Percentiles rank a stretch among this genome's conserved stretches.
Conservation (phyloP, 2,329 filamentous ascomycete species). For the Hypoxylon sp. region DNA sequence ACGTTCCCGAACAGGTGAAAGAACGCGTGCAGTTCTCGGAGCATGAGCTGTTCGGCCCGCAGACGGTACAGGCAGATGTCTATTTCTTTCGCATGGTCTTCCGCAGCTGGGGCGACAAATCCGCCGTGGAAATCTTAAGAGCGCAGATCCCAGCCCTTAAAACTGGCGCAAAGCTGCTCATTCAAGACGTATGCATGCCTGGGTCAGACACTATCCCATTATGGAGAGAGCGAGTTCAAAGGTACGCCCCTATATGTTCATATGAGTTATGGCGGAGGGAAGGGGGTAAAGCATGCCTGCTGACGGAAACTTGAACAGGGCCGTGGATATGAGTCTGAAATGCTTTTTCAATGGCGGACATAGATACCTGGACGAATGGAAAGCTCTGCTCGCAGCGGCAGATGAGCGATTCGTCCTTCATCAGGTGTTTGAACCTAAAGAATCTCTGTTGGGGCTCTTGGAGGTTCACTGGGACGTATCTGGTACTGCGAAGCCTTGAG, state of each 20-base stretch:
- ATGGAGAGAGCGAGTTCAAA: conserved; percentile 28
- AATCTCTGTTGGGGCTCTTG: conserved; percentile 22
- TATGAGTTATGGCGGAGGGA: not conserved
- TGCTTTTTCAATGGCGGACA: conserved; percentile 31
- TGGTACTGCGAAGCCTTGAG: no score
- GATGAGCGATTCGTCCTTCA: conserved; percentile 34
- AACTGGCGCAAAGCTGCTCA: conserved; percentile 35
- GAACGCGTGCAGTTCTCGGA: conserved; percentile 35
- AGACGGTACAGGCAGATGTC: conserved; percentile 3
- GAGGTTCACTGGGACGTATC: conserved; percentile 35
- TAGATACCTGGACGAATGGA: conserved; percentile 38
- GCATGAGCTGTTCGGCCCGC: conserved; percentile 13
- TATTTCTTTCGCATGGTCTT: conserved; percentile 16
- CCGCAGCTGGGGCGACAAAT: conserved; percentile 36
- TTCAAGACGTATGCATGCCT: conserved; percentile 34
- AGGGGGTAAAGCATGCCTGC: conserved; percentile 16
- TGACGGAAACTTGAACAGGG: conserved; percentile 30
- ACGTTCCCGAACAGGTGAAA: conserved; percentile 31
- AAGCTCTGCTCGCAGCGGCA: conserved; percentile 34
- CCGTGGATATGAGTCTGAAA: conserved; percentile 27
- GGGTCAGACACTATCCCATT: conserved; percentile 22
- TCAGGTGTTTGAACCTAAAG: conserved; percentile 21
- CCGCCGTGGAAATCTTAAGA: conserved; percentile 36
- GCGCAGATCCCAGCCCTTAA: conserved; percentile 38
- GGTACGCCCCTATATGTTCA: conserved; percentile 18